These are phyloP conservation scores for Paraglomus brasilianum DNA, from an alignment of 192 early-diverging fungal species.

Conservation along the genomic window DNA sequence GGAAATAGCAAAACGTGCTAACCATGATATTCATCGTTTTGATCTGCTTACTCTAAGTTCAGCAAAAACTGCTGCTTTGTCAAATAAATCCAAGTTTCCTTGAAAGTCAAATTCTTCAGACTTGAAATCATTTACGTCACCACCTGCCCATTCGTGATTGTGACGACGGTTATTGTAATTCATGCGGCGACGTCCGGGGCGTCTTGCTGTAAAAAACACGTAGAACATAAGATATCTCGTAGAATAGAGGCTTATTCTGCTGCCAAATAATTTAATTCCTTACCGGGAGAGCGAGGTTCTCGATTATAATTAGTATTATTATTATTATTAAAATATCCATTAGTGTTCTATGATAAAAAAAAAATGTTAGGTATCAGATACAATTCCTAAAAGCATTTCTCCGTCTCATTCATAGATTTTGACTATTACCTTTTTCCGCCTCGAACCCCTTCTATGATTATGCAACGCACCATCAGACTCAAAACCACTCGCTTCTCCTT, in stretches of 20 bases:
- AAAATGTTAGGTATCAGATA: background rate
- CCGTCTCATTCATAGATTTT: too few relatives aligned
- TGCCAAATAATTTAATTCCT: too few relatives aligned
- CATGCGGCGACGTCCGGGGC: slow-evolving; percentile 4
- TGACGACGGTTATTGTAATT: slow-evolving; percentile 25
- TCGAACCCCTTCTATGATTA: slow-evolving; percentile 18
- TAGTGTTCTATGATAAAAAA: slow-evolving; percentile 4
- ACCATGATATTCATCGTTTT: background rate
- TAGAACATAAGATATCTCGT: background rate
- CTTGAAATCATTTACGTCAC: slow-evolving; percentile 57
- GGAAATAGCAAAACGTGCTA: background rate
- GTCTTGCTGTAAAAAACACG: slow-evolving; percentile 31
- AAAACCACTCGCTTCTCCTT: slow-evolving; percentile 19
- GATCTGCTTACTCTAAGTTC: slow-evolving; percentile 51
- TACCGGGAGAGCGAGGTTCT: background rate
- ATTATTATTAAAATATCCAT: slow-evolving; percentile 17
- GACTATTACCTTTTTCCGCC: slow-evolving; percentile 15
- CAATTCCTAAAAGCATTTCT: too few relatives aligned
- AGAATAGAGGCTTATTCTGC: too few relatives aligned
- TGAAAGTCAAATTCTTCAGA: slow-evolving; percentile 69
- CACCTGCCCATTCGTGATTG: slow-evolving; percentile 57
- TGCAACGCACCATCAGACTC: slow-evolving; percentile 15
- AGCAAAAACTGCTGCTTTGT: slow-evolving; percentile 70
- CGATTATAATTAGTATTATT: background rate
- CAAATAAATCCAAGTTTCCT: slow-evolving; percentile 60